Evolutionary conservation across 805 yeast genomes (phyloP), one percentile per base, ranked within the genome.

Genomic region (Schwanniomyces polymorphus): DNA sequence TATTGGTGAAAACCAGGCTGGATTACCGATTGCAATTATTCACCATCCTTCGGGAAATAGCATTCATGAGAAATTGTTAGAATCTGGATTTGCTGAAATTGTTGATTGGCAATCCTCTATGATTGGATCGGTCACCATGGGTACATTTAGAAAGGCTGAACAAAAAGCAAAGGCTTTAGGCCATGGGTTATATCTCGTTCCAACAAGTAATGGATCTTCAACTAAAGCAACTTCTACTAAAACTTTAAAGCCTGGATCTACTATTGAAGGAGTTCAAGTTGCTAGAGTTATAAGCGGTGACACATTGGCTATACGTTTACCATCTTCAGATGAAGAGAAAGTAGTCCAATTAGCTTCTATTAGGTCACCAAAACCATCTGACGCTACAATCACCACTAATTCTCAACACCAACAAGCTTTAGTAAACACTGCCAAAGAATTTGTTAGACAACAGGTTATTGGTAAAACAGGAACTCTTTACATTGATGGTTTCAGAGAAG

Each of bases 81-180:
- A 78, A 47, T 75, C 74, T 46, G 97, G 97, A 9, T 73, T 85
- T 27, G 96, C 86, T 10, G 84, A 82, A 53, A 82, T 88, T 42
- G 79, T 83, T 23, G 96, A 89, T 62, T 85, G 92, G 90, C 96
- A 90, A 61, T 80, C 90, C 1, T 60, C 78, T 11, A 56, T 81
- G 37, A 70, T 89, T 47, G 96, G 96, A 5, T 69, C 90, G 9
- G 67, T 74, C 38, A 70, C 72, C 21, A 87, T 89, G 91, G 55
- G 76, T 2, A 60, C 62, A 29, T 74, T 87, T 45, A 79, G 96
- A 59, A 77, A 73, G 48, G 81, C 84, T 25, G 95, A 88, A 62
- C 79, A 75, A 50, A 60, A 72, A 1, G 94, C 92, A 12, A 82
- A 77, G 56, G 76, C 75, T 10, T 67, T 74, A 23, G 85, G 81